phyloP scores from a whole-genome alignment of 129 eudicot genomes.

The Flaveria linearis region DNA sequence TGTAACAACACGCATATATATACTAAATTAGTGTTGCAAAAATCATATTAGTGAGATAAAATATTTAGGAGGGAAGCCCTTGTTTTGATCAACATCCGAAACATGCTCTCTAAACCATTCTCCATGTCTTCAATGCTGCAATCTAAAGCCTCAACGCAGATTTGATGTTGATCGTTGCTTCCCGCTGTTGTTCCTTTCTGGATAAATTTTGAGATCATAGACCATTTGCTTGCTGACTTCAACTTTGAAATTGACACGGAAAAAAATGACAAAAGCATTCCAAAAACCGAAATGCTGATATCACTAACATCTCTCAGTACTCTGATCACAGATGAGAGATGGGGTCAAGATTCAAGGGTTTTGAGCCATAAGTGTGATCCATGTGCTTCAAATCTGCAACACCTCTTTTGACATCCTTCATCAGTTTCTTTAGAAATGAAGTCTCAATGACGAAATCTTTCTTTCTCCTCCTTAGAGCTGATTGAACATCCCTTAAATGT shows the following conservation, averaged over 20 bases:
- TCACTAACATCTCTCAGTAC: slow-evolving; percentile 42
- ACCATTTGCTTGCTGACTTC: slow-evolving; percentile 43
- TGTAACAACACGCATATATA: slow-evolving; percentile 5
- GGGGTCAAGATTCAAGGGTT: slow-evolving; percentile 32
- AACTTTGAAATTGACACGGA: slow-evolving; percentile 32
- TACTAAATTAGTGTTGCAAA: slow-evolving; percentile 1
- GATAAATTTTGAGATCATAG: slow-evolving; percentile 43
- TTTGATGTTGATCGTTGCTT: slow-evolving; percentile 23
- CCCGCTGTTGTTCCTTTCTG: slow-evolving; percentile 11
- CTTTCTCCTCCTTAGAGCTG: slow-evolving; percentile 39
- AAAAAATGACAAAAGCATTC: slow-evolving; percentile 38
- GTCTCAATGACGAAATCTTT: slow-evolving; percentile 28
- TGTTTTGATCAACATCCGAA: slow-evolving; percentile 47
- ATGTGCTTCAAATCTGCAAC: slow-evolving; percentile 34
- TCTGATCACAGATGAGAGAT: slow-evolving; percentile 32
- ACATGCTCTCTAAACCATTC: slow-evolving; percentile 43
- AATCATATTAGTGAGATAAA: slow-evolving; percentile 13
- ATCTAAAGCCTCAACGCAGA: slow-evolving; percentile 37
- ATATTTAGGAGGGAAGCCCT: slow-evolving; percentile 47
- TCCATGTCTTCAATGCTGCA: slow-evolving; percentile 40
- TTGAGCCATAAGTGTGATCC: slow-evolving; percentile 15
- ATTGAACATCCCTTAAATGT: slow-evolving; percentile 34
- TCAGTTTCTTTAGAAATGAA: slow-evolving; percentile 30
- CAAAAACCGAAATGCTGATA: slow-evolving; percentile 33
- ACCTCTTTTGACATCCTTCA: slow-evolving; percentile 37